Evolutionary conservation across 2,329 filamentous ascomycete species (phyloP).

Genomic region (Fusarium sp.): DNA sequence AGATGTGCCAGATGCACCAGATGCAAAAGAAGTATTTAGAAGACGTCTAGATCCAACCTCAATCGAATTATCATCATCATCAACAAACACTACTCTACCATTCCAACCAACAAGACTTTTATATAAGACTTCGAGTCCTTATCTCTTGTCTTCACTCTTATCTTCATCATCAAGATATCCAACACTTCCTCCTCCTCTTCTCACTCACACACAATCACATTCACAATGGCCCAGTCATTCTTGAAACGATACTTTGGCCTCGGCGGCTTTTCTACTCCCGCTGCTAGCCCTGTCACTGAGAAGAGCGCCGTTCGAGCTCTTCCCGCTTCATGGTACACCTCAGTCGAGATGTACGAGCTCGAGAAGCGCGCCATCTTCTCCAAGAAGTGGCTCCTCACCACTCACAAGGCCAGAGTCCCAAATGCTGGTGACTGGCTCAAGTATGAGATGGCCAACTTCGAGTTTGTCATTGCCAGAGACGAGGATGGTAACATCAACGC

Average conservation of each 20-base stretch:
- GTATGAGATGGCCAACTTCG: conserved; percentile 64
- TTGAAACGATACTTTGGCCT: conserved; percentile 53
- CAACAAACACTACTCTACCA: conserved; percentile 23
- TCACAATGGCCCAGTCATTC: conserved; percentile 42
- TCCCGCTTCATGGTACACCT: conserved; percentile 62
- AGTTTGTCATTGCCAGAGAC: conserved; percentile 63
- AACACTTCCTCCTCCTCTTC: background rate
- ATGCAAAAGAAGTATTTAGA: conserved; percentile 32
- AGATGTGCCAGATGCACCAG: conserved; percentile 13
- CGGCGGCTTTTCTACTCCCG: conserved; percentile 34
- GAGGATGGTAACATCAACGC: conserved; percentile 63
- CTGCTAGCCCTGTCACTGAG: conserved; percentile 13
- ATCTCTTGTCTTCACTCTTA: background rate
- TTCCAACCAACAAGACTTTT: conserved; percentile 11
- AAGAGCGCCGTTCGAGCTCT: conserved; percentile 49
- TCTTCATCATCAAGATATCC: conserved; percentile 6
- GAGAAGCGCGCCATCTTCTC: conserved; percentile 68
- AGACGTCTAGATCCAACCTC: conserved; percentile 31
- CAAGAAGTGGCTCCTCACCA: conserved; percentile 64
- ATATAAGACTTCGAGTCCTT: conserved; percentile 22
- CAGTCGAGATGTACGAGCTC: conserved; percentile 64
- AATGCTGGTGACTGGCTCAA: conserved; percentile 66
- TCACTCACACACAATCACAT: conserved; percentile 8
- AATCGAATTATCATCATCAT: conserved; percentile 23
- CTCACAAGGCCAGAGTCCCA: conserved; percentile 60